Evolutionary conservation across 2,329 filamentous ascomycete genomes (phyloP).

Genomic region (Arthroderma sp.): DNA sequence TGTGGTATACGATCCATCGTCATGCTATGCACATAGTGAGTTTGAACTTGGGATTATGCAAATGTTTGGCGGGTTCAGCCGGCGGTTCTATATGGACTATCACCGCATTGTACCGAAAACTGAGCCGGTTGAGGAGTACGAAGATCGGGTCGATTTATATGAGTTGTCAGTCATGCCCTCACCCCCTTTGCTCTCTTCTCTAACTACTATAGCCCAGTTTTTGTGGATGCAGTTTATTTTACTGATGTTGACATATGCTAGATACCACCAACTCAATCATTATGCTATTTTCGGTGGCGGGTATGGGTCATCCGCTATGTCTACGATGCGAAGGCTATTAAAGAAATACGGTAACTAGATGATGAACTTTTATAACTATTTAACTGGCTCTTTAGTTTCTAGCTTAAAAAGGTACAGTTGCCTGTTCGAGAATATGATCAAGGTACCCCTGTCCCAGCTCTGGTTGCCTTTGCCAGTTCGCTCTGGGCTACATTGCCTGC

Average conservation of each 20-base stretch:
- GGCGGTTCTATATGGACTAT: constrained; percentile 64
- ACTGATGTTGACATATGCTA: constrained; percentile 23
- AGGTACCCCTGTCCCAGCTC: constrained; percentile 47
- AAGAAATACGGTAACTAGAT: constrained; percentile 56
- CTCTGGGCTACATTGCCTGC: constrained; percentile 47
- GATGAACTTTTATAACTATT: constrained; percentile 21
- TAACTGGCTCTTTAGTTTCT: no score
- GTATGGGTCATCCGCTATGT: constrained; percentile 63
- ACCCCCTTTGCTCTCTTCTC: background rate
- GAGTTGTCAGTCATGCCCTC: constrained; percentile 51
- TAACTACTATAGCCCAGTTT: no score
- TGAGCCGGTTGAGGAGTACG: constrained; percentile 69
- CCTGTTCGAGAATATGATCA: background rate
- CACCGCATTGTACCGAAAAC: constrained; percentile 61
- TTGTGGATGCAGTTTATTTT: background rate
- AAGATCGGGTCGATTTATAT: constrained; percentile 71
- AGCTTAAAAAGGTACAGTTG: no score
- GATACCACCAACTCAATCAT: constrained; percentile 85
- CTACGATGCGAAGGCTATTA: constrained; percentile 64
- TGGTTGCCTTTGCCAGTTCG: constrained; percentile 49
- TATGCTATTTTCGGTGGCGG: constrained; percentile 71
- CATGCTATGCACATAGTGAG: constrained; percentile 75
- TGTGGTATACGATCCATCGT: constrained; percentile 70
- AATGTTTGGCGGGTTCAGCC: constrained; percentile 85
- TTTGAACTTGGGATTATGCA: constrained; percentile 89